Conservation (phyloP, 345 rosid species). For the Capsella bursapastoris region DNA sequence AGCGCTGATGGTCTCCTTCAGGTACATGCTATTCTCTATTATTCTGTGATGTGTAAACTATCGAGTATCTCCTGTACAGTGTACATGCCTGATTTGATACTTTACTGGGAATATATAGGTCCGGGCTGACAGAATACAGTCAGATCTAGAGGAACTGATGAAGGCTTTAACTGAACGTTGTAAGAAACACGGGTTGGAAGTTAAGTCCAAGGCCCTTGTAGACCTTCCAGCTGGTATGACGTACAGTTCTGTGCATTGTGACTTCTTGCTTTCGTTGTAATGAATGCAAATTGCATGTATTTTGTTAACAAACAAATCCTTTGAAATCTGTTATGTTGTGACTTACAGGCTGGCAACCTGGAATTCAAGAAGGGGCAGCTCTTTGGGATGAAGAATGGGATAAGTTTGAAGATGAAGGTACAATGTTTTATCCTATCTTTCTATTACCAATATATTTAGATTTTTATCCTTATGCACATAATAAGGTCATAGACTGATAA, state of each 20-base stretch:
- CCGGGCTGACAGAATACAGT: conserved; percentile 94
- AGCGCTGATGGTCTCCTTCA: conserved; percentile 96
- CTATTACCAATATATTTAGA: conserved; percentile 17
- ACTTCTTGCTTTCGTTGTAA: conserved; percentile 18
- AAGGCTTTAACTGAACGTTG: conserved; percentile 78
- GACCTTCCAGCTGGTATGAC: conserved; percentile 88
- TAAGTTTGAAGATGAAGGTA: conserved; percentile 98
- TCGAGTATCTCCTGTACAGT: conserved; percentile 19
- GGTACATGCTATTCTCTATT: conserved; percentile 53
- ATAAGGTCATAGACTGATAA: conserved; percentile 24
- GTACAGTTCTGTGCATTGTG: conserved; percentile 21
- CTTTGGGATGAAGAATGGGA: conserved; percentile 99
- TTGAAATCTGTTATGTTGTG: conserved; percentile 38
- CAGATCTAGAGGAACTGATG: conserved; percentile 90
- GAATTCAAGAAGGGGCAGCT: conserved; percentile 84
- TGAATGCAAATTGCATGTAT: conserved; percentile 18
- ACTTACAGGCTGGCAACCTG: conserved; percentile 94
- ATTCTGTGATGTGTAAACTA: conserved; percentile 9
- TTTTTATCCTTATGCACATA: conserved; percentile 17
- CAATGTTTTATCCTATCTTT: conserved; percentile 25
- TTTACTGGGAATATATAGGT: conserved; percentile 59
- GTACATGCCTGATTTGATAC: conserved; percentile 13
- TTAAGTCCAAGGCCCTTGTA: conserved; percentile 75
- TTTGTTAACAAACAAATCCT: conserved; percentile 21
- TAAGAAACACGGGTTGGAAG: conserved; percentile 83